Percentiles rank a stretch among this genome's conserved stretches.
phyloP scores from a whole-genome alignment of 371 early-diverging fungal species.

The Mortierella sp. region DNA sequence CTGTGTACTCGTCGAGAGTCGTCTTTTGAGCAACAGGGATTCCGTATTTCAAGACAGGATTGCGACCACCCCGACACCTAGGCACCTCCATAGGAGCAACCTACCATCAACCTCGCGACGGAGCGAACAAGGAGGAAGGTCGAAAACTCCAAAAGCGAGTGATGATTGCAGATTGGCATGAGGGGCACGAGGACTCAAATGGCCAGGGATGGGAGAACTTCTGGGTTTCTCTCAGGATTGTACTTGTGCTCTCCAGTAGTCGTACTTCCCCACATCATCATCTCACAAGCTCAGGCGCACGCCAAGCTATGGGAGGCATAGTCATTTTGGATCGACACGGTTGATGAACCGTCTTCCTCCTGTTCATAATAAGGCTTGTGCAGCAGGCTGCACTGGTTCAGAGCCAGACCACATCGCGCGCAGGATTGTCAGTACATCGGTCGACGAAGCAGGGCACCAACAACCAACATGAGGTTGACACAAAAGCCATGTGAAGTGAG shows the following conservation, averaged over 20 bases:
- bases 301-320: background rate
- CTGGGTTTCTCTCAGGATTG: background rate
- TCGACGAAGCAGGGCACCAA: background rate
- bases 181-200: background rate
- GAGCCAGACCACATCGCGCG: background rate
- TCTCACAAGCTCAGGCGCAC: background rate
- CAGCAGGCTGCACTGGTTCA: background rate
- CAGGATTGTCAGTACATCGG: background rate
- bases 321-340: constrained; percentile 8
- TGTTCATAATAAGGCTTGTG: background rate
- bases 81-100: background rate
- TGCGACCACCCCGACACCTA: background rate
- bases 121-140: constrained; percentile 5
- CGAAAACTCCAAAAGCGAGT: background rate
- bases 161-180: background rate
- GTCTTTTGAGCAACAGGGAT: background rate
- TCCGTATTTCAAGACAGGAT: constrained; percentile 2
- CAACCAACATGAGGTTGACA: background rate
- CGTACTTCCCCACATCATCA: background rate
- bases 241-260: background rate
- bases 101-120: background rate
- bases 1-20: background rate
- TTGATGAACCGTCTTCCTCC: background rate
- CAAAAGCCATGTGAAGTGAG: background rate
- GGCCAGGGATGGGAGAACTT: background rate